Base-by-base conservation (phyloP, 2,329 filamentous ascomycete genomes). In the Botryosphaeria dothidea region DNA sequence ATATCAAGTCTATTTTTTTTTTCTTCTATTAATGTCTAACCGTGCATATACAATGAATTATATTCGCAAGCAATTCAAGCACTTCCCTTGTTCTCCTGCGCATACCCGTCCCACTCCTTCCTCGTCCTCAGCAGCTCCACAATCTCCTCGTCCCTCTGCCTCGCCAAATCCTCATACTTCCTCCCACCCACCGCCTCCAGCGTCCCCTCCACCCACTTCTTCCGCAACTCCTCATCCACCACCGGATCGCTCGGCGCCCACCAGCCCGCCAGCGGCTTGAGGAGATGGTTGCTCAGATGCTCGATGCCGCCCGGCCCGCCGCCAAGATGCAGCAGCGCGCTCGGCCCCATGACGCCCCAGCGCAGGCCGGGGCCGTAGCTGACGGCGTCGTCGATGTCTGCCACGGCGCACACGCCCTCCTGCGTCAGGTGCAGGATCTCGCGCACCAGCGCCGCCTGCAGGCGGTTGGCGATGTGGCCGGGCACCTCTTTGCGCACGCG, bases 401-500 rank as follows among this genome's bases (percentile, higher is more conserved):
- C 49, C 19, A 69, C 65, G 46, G 46, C 67, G 64, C 66, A 68
- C 7, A 67, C 66, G 17, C 68, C 66, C 21, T 66, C 64, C 41
- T 66, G 58, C 15, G 69, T 27, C 34, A 70, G 65, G 36, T 66
- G 62, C n/a, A 69, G 52, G 29, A 67, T 66, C 31, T 70, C 69
- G 25, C 68, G 65, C 34, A 64, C 38, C 17, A 72, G 34, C 13
- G 70, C 71, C 2, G 69, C 68, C 34, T 83, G 81, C 0, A 83
- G 75, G 6, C 82, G 74, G 69, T 83, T 83, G 17, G 79, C 81
- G 7, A 82, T 74, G 63, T 80, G 79, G 0, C 81, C 81, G 2
- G 77, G 73, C 0, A 77, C 74, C 66, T 83, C 80, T 51, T 80
- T 75, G 62, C 74, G 72, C 23, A 82, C 72, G 23, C 77, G 71